Conservation (phyloP, 1,284 basidiomycete genomes). For the Boletus sp. region DNA sequence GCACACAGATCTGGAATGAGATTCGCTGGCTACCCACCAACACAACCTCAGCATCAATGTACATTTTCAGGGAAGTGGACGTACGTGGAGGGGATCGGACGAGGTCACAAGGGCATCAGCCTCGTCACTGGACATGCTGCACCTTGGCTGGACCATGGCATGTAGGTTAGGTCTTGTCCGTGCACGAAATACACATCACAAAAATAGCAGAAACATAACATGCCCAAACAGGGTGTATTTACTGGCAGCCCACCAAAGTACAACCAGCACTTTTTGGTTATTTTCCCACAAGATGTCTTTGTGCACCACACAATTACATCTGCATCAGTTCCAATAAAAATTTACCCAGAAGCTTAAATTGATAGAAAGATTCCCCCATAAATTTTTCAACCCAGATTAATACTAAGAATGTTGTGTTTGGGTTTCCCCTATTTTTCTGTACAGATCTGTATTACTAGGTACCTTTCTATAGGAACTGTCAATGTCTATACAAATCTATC, state of each 20-base stretch:
- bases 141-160: no score
- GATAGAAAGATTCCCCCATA: neutral
- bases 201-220: no score
- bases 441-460: neutral
- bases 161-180: no score
- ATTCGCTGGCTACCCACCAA: conserved; percentile 62
- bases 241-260: no score
- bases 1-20: conserved; percentile 75
- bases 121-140: conserved; percentile 18
- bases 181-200: no score
- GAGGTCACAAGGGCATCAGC: conserved; percentile 28
- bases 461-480: neutral
- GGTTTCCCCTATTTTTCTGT: neutral
- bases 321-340: neutral
- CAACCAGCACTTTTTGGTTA: no score
- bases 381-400: neutral
- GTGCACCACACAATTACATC: no score
- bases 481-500: neutral
- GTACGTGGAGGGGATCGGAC: conserved; percentile 48
- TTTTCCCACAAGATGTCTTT: no score
- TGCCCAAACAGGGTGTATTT: no score
- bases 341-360: neutral
- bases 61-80: conserved; percentile 12
- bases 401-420: neutral
- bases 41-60: conserved; percentile 1